Evolutionary conservation across 176 grass and related monocot species (phyloP).

Genomic region (Avena insularis): DNA sequence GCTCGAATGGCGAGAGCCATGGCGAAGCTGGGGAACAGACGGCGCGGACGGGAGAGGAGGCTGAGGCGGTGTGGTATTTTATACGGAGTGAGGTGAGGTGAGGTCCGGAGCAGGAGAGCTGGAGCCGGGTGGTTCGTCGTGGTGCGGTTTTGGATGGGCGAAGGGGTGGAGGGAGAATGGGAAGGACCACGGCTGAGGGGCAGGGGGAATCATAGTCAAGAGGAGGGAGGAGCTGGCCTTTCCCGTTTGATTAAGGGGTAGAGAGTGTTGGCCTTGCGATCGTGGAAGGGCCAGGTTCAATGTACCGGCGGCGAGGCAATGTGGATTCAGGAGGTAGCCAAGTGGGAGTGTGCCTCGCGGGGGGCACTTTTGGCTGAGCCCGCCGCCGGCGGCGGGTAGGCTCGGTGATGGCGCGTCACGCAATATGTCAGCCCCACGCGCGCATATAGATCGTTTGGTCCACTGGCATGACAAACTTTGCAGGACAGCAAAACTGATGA

Average conservation of each 20-base stretch:
- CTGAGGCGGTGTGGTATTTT: constrained; percentile 1
- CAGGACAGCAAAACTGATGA: no score
- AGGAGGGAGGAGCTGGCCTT: constrained; percentile 28
- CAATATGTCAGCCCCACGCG: constrained; percentile 1
- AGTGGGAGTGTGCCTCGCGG: constrained; percentile 29
- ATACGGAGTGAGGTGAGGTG: not conserved
- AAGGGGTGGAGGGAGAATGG: constrained; percentile 35
- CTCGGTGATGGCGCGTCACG: constrained; percentile 26
- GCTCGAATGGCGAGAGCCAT: constrained; percentile 45
- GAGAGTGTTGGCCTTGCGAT: constrained; percentile 21
- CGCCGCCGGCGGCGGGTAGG: not conserved
- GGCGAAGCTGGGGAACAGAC: not conserved
- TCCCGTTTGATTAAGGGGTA: not conserved
- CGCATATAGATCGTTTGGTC: not conserved
- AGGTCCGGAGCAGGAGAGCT: not conserved
- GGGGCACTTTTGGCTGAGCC: not conserved
- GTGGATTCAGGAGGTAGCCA: constrained; percentile 31
- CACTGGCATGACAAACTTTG: no score
- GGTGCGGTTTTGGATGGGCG: constrained; percentile 44
- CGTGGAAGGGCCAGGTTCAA: constrained; percentile 71
- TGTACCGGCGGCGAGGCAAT: constrained; percentile 48
- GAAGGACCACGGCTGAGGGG: not conserved
- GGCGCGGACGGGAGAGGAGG: not conserved
- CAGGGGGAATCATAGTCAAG: not conserved
- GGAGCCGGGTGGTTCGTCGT: not conserved